Percentiles rank a stretch among this genome's conserved stretches.
Conservation (phyloP, 495 filamentous ascomycete genomes). For the Glonium stellatum region DNA sequence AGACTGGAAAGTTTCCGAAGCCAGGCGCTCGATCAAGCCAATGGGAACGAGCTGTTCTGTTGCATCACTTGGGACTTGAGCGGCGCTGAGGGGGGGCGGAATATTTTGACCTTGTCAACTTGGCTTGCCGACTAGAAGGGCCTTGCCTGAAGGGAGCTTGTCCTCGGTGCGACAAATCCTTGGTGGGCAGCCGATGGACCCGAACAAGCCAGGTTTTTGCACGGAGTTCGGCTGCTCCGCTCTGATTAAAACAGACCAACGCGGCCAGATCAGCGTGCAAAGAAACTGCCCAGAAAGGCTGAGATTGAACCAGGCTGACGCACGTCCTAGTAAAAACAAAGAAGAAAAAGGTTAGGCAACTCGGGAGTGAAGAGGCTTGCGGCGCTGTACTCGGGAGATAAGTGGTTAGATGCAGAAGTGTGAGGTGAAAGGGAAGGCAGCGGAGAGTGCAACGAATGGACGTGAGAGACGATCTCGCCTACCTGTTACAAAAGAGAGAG, state of each 20-base stretch:
- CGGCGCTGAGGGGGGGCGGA: slow-evolving; percentile 9
- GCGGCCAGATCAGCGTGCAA: slow-evolving; percentile 19
- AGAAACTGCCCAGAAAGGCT: slow-evolving; percentile 9
- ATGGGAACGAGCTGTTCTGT: slow-evolving; percentile 9
- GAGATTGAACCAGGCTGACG: slow-evolving; percentile 2
- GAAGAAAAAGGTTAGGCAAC: background rate
- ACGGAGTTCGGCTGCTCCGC: slow-evolving; percentile 5
- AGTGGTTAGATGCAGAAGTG: slow-evolving; percentile 11
- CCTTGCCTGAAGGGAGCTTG: slow-evolving; percentile 14
- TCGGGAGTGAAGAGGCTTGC: background rate
- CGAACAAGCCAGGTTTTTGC: slow-evolving; percentile 4
- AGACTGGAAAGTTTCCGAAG: slow-evolving; percentile 21
- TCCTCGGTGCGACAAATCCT: slow-evolving; percentile 8
- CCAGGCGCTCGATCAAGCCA: slow-evolving; percentile 7
- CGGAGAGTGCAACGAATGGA: slow-evolving; percentile 10
- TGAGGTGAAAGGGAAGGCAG: slow-evolving; percentile 3
- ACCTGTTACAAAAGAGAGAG: slow-evolving; percentile 17
- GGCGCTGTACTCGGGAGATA: slow-evolving; percentile 16
- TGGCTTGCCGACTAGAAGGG: background rate
- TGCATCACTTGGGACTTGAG: slow-evolving; percentile 14
- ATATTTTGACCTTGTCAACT: slow-evolving; percentile 3
- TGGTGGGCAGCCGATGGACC: slow-evolving; percentile 2
- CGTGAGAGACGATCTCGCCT: slow-evolving; percentile 9
- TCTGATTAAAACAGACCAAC: slow-evolving; percentile 9
- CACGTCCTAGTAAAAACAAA: background rate